Evolutionary conservation across 805 yeast genomes (phyloP), one percentile per base, ranked within the genome.

Genomic region (Pichia exigua): DNA sequence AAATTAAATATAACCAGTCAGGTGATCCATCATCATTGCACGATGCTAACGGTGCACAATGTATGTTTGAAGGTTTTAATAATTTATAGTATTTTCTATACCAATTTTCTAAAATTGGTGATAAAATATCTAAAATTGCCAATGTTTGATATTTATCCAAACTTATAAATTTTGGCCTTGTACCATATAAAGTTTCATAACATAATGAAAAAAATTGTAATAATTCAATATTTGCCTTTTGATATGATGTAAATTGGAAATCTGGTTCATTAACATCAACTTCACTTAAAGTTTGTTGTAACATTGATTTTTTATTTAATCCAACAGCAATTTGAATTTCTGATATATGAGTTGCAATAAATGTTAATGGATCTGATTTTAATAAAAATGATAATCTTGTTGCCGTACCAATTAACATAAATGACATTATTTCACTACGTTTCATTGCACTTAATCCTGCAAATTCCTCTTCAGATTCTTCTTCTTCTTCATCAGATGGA

Each of bases 341-440:
- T 2, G 95, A 80, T 42, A 85, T 73, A 65, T 90, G 96, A 0
- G 95, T 81, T 0, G 96, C 96, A 50, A 90, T 70, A 61, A 85
- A 87, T 7, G 90, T 79, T 58, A 84, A 77, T 11, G 90, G 75
- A 53, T 86, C 81, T 20, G 80, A 77, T 44, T 86, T 87, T 71
- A 88, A 79, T 59, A 89, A 78, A 63, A 88, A 95, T 3, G 96
- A 94, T 42, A 91, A 69, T 51, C 97, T 73, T 2, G 88, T 85
- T 0, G 95, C 91, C 2, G 87, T 81, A 2, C 97, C 97, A 46
- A 88, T 82, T 54, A 89, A 76, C 94, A 90, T 86, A 92, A 96
- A 91, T 0, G 95, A 85, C 90, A 89, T 86, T 41, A 96, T 75
- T 64, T 88, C 91, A 55, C 91, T 83, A 60, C 96, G 73, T 59